Percentiles rank a stretch among this genome's conserved stretches.
These are phyloP conservation scores for Pseudopyricularia cyperi DNA, from an alignment of 2,329 filamentous ascomycete genomes.

Conservation along the genomic window DNA sequence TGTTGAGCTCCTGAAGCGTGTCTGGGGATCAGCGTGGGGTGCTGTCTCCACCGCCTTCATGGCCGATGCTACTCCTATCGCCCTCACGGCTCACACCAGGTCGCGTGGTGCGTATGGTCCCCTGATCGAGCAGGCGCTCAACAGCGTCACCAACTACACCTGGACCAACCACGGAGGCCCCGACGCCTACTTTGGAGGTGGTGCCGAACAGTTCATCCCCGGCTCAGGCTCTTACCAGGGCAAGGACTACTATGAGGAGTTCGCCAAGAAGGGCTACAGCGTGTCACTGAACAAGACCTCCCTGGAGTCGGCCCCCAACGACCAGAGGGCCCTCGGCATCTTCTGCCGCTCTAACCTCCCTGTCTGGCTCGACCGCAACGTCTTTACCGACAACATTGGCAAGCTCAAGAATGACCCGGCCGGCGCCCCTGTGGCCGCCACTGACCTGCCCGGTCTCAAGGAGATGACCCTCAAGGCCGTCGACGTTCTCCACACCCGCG, in stretches of 20 bases:
- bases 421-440: slow-evolving; percentile 49
- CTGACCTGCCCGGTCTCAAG: slow-evolving; percentile 70
- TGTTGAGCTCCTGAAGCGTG: slow-evolving; percentile 61
- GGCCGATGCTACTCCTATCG: slow-evolving; percentile 72
- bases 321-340: slow-evolving; percentile 58
- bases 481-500: slow-evolving; percentile 58
- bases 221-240: slow-evolving; percentile 51
- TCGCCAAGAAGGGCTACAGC: slow-evolving; percentile 58
- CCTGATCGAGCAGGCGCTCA: slow-evolving; percentile 63
- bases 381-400: slow-evolving; percentile 60
- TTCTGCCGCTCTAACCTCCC: slow-evolving; percentile 65
- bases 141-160: slow-evolving; percentile 66
- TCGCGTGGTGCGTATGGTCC: slow-evolving; percentile 55
- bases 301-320: slow-evolving; percentile 42
- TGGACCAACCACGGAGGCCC: slow-evolving; percentile 66
- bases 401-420: slow-evolving; percentile 55
- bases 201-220: slow-evolving; percentile 67
- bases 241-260: slow-evolving; percentile 69
- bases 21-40: slow-evolving; percentile 48
- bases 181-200: slow-evolving; percentile 72
- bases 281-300: slow-evolving; percentile 64
- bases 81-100: slow-evolving; percentile 59
- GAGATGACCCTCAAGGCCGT: slow-evolving; percentile 85
- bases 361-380: slow-evolving; percentile 76
- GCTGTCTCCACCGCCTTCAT: slow-evolving; percentile 71